Evolutionary conservation across 148 eudicot genomes (phyloP).

Genomic region (Fagopyrum esculentum): DNA sequence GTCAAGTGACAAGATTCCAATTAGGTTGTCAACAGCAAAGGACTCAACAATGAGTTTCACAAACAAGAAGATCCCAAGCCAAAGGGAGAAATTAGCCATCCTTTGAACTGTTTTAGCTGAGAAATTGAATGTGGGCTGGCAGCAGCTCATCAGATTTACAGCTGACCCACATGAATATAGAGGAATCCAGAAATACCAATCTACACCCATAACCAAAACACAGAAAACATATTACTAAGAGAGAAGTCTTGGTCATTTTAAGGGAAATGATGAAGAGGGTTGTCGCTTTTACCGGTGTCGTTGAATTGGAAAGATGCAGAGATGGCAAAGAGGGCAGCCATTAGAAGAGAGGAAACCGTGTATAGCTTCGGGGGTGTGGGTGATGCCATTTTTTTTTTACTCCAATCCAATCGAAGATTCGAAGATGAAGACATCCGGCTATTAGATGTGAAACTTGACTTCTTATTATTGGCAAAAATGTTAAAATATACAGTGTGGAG

Average conservation of each 20-base stretch:
- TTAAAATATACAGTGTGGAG: no score
- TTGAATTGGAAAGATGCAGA: conserved; percentile 51
- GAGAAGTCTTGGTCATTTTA: background rate
- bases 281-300: conserved; percentile 35
- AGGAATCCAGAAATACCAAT: conserved; percentile 68
- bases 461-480: no score
- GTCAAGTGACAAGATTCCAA: conserved; percentile 43
- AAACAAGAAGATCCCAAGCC: conserved; percentile 35
- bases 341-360: conserved; percentile 34
- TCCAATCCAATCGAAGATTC: no score
- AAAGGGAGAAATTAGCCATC: conserved; percentile 22
- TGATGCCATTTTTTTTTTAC: conserved; percentile 8
- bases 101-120: background rate
- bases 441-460: no score
- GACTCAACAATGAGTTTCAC: conserved; percentile 32
- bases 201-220: conserved; percentile 19
- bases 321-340: conserved; percentile 51
- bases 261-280: background rate
- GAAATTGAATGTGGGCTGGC: background rate
- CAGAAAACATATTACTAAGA: background rate
- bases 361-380: conserved; percentile 22
- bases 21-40: background rate
- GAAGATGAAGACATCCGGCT: no score
- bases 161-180: conserved; percentile 41
- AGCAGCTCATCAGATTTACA: conserved; percentile 38